These are phyloP conservation scores for Cytospora mali DNA, from an alignment of 2,329 filamentous ascomycete genomes.

Conservation along the genomic window DNA sequence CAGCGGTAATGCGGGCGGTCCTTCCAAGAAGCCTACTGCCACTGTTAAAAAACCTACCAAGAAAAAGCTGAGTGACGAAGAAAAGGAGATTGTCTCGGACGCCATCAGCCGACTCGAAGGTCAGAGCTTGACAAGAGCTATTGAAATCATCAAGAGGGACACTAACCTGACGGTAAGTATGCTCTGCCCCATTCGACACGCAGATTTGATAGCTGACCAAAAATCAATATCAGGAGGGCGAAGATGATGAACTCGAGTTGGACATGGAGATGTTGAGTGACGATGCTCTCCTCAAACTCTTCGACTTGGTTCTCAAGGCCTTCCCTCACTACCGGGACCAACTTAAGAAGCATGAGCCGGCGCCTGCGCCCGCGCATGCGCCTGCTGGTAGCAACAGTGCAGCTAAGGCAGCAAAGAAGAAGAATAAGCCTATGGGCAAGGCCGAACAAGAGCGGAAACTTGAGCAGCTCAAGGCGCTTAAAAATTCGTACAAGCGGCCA, in stretches of 20 bases:
- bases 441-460: slow-evolving; percentile 70
- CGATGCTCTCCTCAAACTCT: slow-evolving; percentile 58
- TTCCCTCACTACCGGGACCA: slow-evolving; percentile 42
- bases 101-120: slow-evolving; percentile 81
- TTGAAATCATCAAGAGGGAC: slow-evolving; percentile 88
- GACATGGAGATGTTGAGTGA: slow-evolving; percentile 61
- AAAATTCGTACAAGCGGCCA: slow-evolving; percentile 52
- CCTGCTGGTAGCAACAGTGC: slow-evolving; percentile 22
- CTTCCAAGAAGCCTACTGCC: slow-evolving; percentile 41
- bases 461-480: slow-evolving; percentile 61
- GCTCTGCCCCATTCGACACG: not conserved
- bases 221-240: slow-evolving; percentile 52
- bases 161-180: slow-evolving; percentile 71
- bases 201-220: slow-evolving; percentile 33
- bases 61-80: slow-evolving; percentile 69
- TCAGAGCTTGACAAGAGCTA: slow-evolving; percentile 75
- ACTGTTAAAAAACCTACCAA: slow-evolving; percentile 49
- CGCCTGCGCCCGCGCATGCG: slow-evolving; percentile 28
- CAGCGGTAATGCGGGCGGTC: slow-evolving; percentile 36
- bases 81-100: slow-evolving; percentile 90
- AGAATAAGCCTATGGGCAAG: slow-evolving; percentile 79
- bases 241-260: slow-evolving; percentile 60
- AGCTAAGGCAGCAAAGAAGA: slow-evolving; percentile 59
- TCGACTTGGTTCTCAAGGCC: slow-evolving; percentile 45
- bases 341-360: slow-evolving; percentile 38